A percentile compares a stretch with the other conserved stretches of the same genome.
Evolutionary conservation across 257 asterid species (phyloP).

Genomic region (Jasminum sambac): DNA sequence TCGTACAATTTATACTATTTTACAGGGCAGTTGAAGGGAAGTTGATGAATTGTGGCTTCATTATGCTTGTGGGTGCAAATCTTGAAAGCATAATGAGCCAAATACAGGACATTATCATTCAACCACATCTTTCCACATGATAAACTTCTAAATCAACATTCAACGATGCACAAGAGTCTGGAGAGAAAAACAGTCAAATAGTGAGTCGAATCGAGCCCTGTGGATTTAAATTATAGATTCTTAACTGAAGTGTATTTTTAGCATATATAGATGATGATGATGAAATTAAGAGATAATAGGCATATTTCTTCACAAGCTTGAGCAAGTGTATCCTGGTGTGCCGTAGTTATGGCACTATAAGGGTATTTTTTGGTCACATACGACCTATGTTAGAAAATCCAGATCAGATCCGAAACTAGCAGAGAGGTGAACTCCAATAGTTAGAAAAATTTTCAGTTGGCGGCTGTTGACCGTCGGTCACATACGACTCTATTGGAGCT

Average conservation of each 20-base stretch:
- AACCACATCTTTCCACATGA: slow-evolving; percentile 60
- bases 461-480: too few species aligned
- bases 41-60: slow-evolving; percentile 20
- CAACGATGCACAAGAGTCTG: slow-evolving; percentile 30
- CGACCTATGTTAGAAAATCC: too few species aligned
- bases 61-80: slow-evolving; percentile 33
- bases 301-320: not conserved
- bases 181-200: slow-evolving; percentile 4
- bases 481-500: too few species aligned
- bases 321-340: too few species aligned
- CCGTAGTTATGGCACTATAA: too few species aligned
- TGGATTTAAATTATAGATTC: not conserved
- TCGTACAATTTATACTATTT: slow-evolving; percentile 3
- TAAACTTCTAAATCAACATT: slow-evolving; percentile 22
- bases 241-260: too few species aligned
- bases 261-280: too few species aligned
- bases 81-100: slow-evolving; percentile 5
- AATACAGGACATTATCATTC: slow-evolving; percentile 22
- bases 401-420: too few species aligned
- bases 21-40: slow-evolving; percentile 31
- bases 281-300: not conserved
- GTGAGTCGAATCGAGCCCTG: not conserved
- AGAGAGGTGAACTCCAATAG: too few species aligned
- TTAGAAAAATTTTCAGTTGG: too few species aligned
- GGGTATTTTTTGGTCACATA: too few species aligned